phyloP scores from a whole-genome alignment of 192 early-diverging fungal species.

The Powellomyces hirtus region DNA sequence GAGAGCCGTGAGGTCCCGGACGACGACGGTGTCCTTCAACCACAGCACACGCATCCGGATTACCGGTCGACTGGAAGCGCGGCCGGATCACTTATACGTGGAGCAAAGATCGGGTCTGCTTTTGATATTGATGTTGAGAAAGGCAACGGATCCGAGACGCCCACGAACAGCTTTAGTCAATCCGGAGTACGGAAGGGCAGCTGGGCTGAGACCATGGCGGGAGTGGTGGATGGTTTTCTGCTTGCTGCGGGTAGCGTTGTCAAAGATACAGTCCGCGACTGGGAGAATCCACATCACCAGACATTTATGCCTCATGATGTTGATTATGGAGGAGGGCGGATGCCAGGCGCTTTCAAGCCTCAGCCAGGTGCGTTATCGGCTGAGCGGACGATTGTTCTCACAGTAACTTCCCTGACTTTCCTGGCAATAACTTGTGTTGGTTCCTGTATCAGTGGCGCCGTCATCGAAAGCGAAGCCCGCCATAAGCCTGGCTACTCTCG shows the following conservation, averaged over 20 bases:
- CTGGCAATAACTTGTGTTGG: neutral
- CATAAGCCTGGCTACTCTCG: too few relatives aligned
- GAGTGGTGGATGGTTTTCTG: conserved; percentile 10
- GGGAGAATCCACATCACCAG: neutral
- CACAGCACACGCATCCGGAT: neutral
- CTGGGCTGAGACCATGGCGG: neutral
- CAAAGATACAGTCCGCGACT: conserved; percentile 3
- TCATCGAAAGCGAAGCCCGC: neutral
- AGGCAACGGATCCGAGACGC: neutral
- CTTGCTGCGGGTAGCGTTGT: conserved; percentile 1
- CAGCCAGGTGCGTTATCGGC: too few relatives aligned
- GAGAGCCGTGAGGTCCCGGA: neutral
- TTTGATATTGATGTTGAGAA: conserved; percentile 9
- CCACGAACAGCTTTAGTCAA: neutral
- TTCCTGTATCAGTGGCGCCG: neutral
- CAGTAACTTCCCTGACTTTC: neutral
- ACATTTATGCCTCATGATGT: too few relatives aligned
- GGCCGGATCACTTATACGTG: neutral
- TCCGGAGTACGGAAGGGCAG: neutral
- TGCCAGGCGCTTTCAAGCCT: too few relatives aligned
- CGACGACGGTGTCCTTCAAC: neutral
- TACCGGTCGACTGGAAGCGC: neutral
- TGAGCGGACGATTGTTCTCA: too few relatives aligned
- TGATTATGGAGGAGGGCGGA: too few relatives aligned
- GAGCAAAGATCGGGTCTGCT: neutral